Conservation (phyloP, 345 rosid genomes). For the Murraya paniculata region DNA sequence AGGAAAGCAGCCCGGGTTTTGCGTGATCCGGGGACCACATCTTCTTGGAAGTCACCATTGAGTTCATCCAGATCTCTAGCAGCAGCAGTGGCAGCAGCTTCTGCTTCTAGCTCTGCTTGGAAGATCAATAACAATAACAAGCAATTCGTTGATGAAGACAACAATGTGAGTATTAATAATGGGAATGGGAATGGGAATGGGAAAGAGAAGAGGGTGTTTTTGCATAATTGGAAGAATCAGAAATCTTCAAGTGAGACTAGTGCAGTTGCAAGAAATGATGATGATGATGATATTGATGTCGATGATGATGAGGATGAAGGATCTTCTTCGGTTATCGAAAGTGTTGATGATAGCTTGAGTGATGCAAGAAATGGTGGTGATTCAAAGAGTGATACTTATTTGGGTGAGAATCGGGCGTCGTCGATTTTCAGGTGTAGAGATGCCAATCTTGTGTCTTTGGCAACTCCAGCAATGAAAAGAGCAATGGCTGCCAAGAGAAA, state of each 20-base stretch:
- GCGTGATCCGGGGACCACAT: constrained; percentile 90
- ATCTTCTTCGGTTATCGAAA: constrained; percentile 57
- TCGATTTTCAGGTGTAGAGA: constrained; percentile 65
- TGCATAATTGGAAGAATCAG: constrained; percentile 77
- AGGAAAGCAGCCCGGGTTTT: constrained; percentile 78
- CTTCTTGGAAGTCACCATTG: constrained; percentile 79
- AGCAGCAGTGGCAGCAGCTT: constrained; percentile 17
- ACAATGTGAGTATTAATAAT: constrained; percentile 16
- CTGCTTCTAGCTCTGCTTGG: constrained; percentile 17
- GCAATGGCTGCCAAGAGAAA: constrained; percentile 44
- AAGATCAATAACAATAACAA: neutral
- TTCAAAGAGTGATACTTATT: constrained; percentile 51
- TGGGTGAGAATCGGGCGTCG: constrained; percentile 41
- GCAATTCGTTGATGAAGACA: constrained; percentile 8
- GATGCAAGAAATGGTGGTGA: constrained; percentile 66
- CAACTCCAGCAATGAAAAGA: constrained; percentile 39
- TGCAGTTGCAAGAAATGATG: constrained; percentile 37
- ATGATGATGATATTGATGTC: constrained; percentile 25
- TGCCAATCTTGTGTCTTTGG: constrained; percentile 41
- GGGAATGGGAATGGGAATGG: constrained; percentile 19
- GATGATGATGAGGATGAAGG: constrained; percentile 29
- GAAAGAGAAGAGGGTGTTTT: constrained; percentile 61
- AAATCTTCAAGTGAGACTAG: constrained; percentile 57
- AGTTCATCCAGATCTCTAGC: constrained; percentile 65
- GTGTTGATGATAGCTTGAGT: constrained; percentile 63